phyloP scores from a whole-genome alignment of 176 grass and related monocot genomes.

The Stipa capillata region DNA sequence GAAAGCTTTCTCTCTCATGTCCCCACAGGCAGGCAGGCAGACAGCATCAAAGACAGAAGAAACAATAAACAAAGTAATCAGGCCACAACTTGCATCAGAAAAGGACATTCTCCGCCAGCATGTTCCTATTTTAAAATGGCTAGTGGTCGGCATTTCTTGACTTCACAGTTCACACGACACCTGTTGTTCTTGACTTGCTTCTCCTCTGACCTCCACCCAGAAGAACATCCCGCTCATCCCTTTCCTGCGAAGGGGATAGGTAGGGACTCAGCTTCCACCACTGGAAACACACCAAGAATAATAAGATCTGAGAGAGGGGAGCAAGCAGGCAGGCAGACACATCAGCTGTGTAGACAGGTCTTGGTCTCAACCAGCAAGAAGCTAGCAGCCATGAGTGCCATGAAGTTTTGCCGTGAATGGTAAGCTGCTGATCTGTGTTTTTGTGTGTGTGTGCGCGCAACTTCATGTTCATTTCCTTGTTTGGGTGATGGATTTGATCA shows the following conservation, averaged over 20 bases:
- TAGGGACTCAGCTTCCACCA: background rate
- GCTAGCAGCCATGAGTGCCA: constrained; percentile 65
- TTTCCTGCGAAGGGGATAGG: constrained; percentile 4
- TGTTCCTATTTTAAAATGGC: background rate
- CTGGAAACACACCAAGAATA: background rate
- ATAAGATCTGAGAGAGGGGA: constrained; percentile 15
- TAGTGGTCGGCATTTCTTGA: background rate
- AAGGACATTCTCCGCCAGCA: background rate
- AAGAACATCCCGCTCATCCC: background rate
- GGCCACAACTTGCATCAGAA: constrained; percentile 9
- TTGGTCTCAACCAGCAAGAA: background rate
- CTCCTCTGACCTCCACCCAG: background rate
- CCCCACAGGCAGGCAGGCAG: background rate
- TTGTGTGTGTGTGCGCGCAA: too few species aligned
- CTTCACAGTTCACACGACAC: background rate
- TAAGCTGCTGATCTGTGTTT: constrained; percentile 24
- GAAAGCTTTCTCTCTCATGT: background rate
- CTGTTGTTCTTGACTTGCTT: background rate
- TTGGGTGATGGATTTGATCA: background rate
- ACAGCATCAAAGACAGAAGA: background rate
- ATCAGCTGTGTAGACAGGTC: too few species aligned
- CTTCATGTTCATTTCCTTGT: background rate
- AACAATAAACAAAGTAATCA: background rate
- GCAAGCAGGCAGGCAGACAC: too few species aligned
- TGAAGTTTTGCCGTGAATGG: constrained; percentile 82